These are phyloP conservation scores for Saccharomycopsis lassenensis DNA, from an alignment of 805 yeast species.

Conservation along the genomic window DNA sequence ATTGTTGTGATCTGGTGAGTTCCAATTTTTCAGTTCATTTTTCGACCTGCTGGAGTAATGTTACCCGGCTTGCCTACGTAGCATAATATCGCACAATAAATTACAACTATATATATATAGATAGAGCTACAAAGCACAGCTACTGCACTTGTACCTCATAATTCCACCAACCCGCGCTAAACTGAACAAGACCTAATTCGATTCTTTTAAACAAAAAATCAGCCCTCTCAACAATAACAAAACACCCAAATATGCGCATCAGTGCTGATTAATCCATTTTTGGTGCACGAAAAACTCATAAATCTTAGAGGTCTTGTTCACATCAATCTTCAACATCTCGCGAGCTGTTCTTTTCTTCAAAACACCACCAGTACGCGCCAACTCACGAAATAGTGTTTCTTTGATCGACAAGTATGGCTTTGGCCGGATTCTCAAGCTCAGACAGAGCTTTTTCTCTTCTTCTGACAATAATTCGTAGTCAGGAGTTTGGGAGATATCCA, in stretches of 20 bases:
- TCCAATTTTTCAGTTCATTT: not conserved
- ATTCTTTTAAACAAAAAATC: no score
- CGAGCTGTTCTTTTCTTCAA: conserved; percentile 79
- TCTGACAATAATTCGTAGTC: conserved; percentile 74
- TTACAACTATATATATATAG: no score
- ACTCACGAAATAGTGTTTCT: conserved; percentile 78
- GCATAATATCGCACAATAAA: not conserved
- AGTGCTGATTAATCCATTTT: no score
- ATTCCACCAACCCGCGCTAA: no score
- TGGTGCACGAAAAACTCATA: conserved; percentile 90
- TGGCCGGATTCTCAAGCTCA: conserved; percentile 75
- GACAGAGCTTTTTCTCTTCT: conserved; percentile 83
- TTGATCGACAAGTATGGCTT: conserved; percentile 91
- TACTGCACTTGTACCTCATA: no score
- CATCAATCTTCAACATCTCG: conserved; percentile 75
- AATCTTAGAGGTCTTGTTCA: conserved; percentile 73
- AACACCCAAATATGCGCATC: no score
- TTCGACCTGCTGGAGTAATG: not conserved
- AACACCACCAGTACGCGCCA: conserved; percentile 73
- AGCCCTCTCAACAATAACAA: no score
- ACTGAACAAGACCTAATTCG: no score
- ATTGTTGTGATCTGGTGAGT: not conserved
- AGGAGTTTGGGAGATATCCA: conserved; percentile 65
- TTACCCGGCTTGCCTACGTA: not conserved
- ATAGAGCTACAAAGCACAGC: no score